Base-by-base conservation (phyloP, 208 protist species). In the Kentomonas sorsogonicus region DNA sequence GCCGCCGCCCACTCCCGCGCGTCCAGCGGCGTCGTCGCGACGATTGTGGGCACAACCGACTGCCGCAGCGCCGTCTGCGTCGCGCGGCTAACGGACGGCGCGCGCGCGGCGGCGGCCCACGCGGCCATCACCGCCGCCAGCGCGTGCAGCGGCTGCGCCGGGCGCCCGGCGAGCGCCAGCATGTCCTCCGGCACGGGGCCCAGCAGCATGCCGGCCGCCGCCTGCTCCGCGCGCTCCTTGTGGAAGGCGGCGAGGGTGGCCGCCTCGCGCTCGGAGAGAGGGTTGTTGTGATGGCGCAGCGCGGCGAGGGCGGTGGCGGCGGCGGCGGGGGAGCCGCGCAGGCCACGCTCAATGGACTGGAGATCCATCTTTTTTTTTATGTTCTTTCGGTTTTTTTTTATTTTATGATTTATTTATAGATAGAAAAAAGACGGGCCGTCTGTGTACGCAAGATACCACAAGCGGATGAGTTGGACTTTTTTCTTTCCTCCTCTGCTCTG, bases 41-140 rank as follows among this genome's bases (percentile, higher is more conserved):
- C 67, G 29, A 89, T 71, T 15, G 23, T 45, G 20, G 71, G 70
- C 22, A 95, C 62, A 22, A 95, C 64, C 43, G 77, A 64, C 54
- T 72, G 69, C 47, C 89, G 80, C 44, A 95, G 65, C 10, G 54
- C 62, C 23, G 80, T 73, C 55, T 93, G 83, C n/a, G 74, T 65
- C 41, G 29, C 50, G 10, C 50, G 34, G 18, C 71, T 65, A 27
- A 95, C 69, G 40, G 51, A 62, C 18, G 83, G 79, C 16, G 84
- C 63, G 48, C 70, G 74, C 9, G 83, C 70, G 18, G 74, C 83
- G 33, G 60, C 83, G 27, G 61, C 44, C 39, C 88, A 33, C 38
- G 91, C 73, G 54, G 80, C 89, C 69, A 89, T 79, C 27, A 83
- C 40, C n/a, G 89, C 73, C 15, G 84, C 53, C 13, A 90, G 66